These are phyloP conservation scores for Apiospora phragmitis DNA, from an alignment of 2,329 filamentous ascomycete species.

Conservation along the genomic window DNA sequence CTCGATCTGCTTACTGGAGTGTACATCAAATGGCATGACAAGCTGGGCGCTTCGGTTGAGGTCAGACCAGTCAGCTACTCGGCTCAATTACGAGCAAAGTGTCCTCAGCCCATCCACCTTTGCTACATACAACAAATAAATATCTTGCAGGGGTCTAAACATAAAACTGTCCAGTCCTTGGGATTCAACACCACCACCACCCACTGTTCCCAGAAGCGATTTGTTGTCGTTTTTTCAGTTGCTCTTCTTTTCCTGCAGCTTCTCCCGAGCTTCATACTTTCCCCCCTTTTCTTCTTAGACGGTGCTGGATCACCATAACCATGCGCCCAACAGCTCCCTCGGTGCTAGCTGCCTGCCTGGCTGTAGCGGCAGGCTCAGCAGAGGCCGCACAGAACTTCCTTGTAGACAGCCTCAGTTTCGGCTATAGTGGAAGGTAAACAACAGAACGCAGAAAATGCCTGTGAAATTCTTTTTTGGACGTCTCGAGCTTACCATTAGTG, in stretches of 20 bases:
- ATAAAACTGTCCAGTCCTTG: not conserved
- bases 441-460: not conserved
- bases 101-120: slow-evolving; percentile 8
- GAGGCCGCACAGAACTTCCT: slow-evolving; percentile 63
- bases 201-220: not conserved
- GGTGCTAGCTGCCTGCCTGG: slow-evolving; percentile 43
- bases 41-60: not conserved
- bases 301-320: slow-evolving; percentile 21
- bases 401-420: slow-evolving; percentile 76
- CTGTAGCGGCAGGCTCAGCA: slow-evolving; percentile 43
- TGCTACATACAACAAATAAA: not conserved
- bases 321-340: slow-evolving; percentile 45
- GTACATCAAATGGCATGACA: not conserved
- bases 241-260: not conserved
- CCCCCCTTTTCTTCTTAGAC: not conserved
- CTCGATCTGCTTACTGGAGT: not conserved
- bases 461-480: not conserved
- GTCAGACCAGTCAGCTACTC: not conserved
- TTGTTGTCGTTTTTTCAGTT: not conserved
- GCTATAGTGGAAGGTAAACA: slow-evolving; percentile 62
- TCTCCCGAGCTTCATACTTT: not conserved
- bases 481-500: slow-evolving; percentile 14
- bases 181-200: not conserved
- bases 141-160: not conserved
- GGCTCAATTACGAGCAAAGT: slow-evolving; percentile 9